These are phyloP conservation scores for Tulasnella sp. DNA, from an alignment of 768 basidiomycete species.

Conservation along the genomic window DNA sequence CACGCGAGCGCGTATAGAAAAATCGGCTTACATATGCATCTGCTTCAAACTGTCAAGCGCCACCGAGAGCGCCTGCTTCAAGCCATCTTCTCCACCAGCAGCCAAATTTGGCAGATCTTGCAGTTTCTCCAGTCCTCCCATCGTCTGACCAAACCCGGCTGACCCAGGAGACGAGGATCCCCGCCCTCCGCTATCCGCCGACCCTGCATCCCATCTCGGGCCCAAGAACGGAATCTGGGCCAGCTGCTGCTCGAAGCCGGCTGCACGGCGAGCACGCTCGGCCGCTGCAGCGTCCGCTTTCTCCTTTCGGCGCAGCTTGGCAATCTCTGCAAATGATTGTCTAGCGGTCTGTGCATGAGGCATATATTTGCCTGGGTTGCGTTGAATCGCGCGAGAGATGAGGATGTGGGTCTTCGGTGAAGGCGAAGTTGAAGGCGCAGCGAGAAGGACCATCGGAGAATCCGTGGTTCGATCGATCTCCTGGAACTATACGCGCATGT, in stretches of 20 bases:
- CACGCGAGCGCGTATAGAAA: not conserved
- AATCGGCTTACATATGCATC: conserved; percentile 34
- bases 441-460: conserved; percentile 35
- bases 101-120: conserved; percentile 29
- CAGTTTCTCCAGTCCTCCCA: conserved; percentile 31
- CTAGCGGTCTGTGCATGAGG: conserved; percentile 34
- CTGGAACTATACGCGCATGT: conserved; percentile 28
- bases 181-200: conserved; percentile 24
- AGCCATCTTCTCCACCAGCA: conserved; percentile 33
- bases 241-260: conserved; percentile 27
- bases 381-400: conserved; percentile 28
- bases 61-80: conserved; percentile 34
- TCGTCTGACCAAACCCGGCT: conserved; percentile 14
- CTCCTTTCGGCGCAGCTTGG: conserved; percentile 28
- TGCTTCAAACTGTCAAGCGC: conserved; percentile 36
- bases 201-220: conserved; percentile 13
- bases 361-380: conserved; percentile 34
- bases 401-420: conserved; percentile 33
- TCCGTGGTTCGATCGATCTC: conserved; percentile 37
- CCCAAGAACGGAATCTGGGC: conserved; percentile 26
- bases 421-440: conserved; percentile 27
- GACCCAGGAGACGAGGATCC: conserved; percentile 31
- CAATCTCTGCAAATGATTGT: conserved; percentile 30
- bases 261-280: conserved; percentile 23
- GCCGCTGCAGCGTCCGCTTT: conserved; percentile 29